Evolutionary conservation across 2,329 filamentous ascomycete species (phyloP).

Genomic region (Graphiopsis chlorocephala): DNA sequence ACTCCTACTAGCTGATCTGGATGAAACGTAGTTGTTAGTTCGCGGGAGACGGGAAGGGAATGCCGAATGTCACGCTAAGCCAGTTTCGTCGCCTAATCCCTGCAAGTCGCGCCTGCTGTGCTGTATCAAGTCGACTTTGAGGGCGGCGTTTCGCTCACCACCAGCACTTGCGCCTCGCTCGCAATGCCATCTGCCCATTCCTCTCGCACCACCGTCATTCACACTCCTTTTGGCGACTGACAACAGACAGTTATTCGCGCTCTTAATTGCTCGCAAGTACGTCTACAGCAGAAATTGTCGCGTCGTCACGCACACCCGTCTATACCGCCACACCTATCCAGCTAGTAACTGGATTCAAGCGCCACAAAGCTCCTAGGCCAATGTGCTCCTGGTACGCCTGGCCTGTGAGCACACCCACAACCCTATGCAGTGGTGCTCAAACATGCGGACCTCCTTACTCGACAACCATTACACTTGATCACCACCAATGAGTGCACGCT

Average conservation of each 20-base stretch:
- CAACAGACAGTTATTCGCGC: neutral
- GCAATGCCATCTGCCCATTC: neutral
- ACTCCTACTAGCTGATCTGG: neutral
- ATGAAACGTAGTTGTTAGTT: neutral
- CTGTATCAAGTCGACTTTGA: neutral
- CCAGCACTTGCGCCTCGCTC: neutral
- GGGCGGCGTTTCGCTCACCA: neutral
- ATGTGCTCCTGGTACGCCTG: neutral
- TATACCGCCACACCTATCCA: neutral
- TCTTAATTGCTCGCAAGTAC: neutral
- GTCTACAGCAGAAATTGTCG: neutral
- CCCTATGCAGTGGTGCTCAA: neutral
- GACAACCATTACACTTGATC: neutral
- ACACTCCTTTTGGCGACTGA: neutral
- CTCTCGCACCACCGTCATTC: neutral
- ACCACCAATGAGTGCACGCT: conserved; percentile 1
- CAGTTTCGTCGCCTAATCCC: neutral
- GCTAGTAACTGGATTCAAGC: neutral
- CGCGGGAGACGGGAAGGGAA: neutral
- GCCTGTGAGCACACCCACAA: neutral
- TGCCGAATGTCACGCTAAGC: neutral
- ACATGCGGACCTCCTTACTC: neutral
- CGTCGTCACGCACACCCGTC: neutral
- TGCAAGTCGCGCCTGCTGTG: neutral
- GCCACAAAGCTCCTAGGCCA: neutral